Conservation (phyloP, 2,329 filamentous ascomycete species). For the Fusarium decemcellulare region DNA sequence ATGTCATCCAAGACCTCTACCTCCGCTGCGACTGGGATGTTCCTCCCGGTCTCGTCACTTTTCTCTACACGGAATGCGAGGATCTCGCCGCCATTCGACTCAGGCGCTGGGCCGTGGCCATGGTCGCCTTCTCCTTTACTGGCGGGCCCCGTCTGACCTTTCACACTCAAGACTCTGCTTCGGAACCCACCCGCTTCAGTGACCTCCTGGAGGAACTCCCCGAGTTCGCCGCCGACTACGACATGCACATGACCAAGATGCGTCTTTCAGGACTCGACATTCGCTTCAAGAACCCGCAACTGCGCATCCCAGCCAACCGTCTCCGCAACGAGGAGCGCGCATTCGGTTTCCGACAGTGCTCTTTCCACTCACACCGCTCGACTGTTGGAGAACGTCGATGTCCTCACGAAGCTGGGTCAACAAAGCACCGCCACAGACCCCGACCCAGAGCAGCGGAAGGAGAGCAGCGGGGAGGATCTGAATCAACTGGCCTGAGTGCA, state of each 20-base stretch:
- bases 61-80: slow-evolving; percentile 69
- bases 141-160: slow-evolving; percentile 51
- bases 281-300: slow-evolving; percentile 72
- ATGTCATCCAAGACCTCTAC: slow-evolving; percentile 71
- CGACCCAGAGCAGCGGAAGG: slow-evolving; percentile 5
- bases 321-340: slow-evolving; percentile 69
- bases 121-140: slow-evolving; percentile 70
- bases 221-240: slow-evolving; percentile 66
- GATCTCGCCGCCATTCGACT: slow-evolving; percentile 64
- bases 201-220: slow-evolving; percentile 60
- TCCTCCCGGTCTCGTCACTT: slow-evolving; percentile 63
- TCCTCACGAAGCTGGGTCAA: slow-evolving; percentile 55
- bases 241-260: slow-evolving; percentile 67
- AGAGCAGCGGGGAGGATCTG: slow-evolving; percentile 26
- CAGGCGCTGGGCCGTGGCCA: slow-evolving; percentile 72
- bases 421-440: slow-evolving; percentile 30
- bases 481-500: slow-evolving; percentile 39
- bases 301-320: slow-evolving; percentile 69
- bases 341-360: slow-evolving; percentile 73
- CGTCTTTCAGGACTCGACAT: slow-evolving; percentile 63
- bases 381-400: slow-evolving; percentile 68
- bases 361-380: slow-evolving; percentile 71
- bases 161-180: slow-evolving; percentile 47
- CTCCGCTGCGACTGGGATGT: slow-evolving; percentile 72
- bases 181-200: slow-evolving; percentile 55